These are phyloP conservation scores for Neoboletus magnificus DNA, from an alignment of 768 basidiomycete species.

Conservation along the genomic window DNA sequence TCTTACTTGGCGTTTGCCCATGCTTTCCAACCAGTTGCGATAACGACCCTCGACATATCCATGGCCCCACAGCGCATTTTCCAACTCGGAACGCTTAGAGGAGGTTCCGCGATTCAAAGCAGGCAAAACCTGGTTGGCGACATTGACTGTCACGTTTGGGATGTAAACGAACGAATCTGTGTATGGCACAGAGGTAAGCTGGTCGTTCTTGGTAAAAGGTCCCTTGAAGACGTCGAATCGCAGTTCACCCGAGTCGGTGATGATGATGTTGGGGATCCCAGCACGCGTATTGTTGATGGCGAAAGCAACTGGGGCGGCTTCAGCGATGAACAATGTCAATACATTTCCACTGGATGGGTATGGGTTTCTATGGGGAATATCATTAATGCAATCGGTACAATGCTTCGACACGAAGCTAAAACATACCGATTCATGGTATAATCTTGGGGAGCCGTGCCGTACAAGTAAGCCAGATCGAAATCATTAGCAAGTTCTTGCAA, in stretches of 20 bases:
- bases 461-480: slow-evolving; percentile 62
- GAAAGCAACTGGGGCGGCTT: slow-evolving; percentile 54
- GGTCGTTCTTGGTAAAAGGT: slow-evolving; percentile 76
- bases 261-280: slow-evolving; percentile 57
- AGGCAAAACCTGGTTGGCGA: slow-evolving; percentile 54
- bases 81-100: slow-evolving; percentile 10
- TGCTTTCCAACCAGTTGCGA: slow-evolving; percentile 55
- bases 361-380: slow-evolving; percentile 41
- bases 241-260: slow-evolving; percentile 60
- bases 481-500: slow-evolving; percentile 48
- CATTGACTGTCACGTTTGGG: slow-evolving; percentile 45
- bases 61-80: slow-evolving; percentile 30
- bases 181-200: slow-evolving; percentile 73
- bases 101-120: slow-evolving; percentile 44
- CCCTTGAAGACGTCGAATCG: slow-evolving; percentile 69
- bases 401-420: background rate
- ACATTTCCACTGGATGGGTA: slow-evolving; percentile 60
- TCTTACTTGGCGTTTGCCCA: slow-evolving; percentile 35
- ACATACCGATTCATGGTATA: slow-evolving; percentile 62
- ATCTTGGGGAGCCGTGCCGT: slow-evolving; percentile 74
- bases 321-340: slow-evolving; percentile 53
- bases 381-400: background rate
- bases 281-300: slow-evolving; percentile 63
- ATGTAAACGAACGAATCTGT: slow-evolving; percentile 62
- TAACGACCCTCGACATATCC: slow-evolving; percentile 53